Evolutionary conservation across 2,329 filamentous ascomycete genomes (phyloP), one percentile per base, ranked within the genome.

Genomic region (Neophaeococcomyces mojaviensis): DNA sequence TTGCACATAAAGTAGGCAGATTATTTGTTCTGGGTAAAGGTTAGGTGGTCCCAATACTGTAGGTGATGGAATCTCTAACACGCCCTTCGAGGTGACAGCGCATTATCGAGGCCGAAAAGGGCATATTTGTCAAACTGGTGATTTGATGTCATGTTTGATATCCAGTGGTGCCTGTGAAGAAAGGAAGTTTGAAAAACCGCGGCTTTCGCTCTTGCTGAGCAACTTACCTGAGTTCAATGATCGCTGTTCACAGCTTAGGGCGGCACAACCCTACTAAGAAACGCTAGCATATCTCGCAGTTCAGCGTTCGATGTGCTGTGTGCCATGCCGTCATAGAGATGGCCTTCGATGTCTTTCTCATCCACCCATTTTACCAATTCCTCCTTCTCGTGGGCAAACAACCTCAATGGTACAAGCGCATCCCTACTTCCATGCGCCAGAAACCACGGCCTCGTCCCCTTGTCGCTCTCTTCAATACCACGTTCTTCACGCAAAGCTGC

Each of bases 341-440:
- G 52, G 22, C 45, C 52, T 16, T 56, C 69, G 46, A 69, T 62
- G 19, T 67, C 55, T 20, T 65, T 64, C 33, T 71, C 50, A 19
- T 62, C 63, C 30, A 56, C 48, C 45, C 56, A 68, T 47, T 46
- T 60, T 0, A 68, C 66, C 43, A 69, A 52, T 19, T 62, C 63
- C 46, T 61, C 58, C 47, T 70, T 57, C 36, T 61, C 64, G 50
- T 70, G 64, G 47, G 67, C 51, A 44, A 64, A 72, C 24, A 71
- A 53, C 20, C 66, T 63, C 57, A 67, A 67, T 1, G 72, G 72
- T 19, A 77, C 65, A 47, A 76, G 53, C 58, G 64, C 64, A 57
- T 76, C 72, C 43, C 60, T 66, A 40, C 59, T 66, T 2, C 72
- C 72, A 52, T 72, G 66, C 18, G 61, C 70, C 22, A 76, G 49